Evolutionary conservation across 257 asterid species (phyloP), one percentile per base, ranked within the genome.

Genomic region (Lantana camara): DNA sequence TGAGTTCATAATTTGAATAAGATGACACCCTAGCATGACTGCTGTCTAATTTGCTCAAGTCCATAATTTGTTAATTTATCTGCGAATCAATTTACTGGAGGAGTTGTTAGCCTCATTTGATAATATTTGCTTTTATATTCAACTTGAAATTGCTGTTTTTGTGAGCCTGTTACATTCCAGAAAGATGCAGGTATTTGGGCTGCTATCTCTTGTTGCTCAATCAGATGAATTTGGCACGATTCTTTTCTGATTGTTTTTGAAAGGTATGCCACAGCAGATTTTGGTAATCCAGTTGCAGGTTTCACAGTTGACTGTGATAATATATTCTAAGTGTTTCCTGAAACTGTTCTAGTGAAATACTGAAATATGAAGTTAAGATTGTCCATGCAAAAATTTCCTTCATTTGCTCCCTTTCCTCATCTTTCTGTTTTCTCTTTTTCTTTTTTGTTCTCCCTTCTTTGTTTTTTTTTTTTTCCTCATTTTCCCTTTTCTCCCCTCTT

Each of bases 181-280:
- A 73, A 77, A 83, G 79, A 58, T 88, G 89, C 91, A 85, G 91
- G 91, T 83, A 30, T 60, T 38, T 50, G 55, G 69, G 85, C 89
- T 60, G 91, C 77, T 62, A 47, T 71, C 47, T 75, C 80, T 48
- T 74, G 88, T 86, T 75, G 80, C 85, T 72, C 77, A 64, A 38
- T 73, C 82, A 62, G 86, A 78, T 79, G 87, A 77, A 59, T 81
- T 38, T 82, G 86, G 72, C 79, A 67, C 57, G 70, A 80, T 82
- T 74, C 60, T 79, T 56, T 63, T 77, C 81, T 80, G 77, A 70
- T 77, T 62, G 29, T 73, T 53, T 70, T 49, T 65, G 42, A 71
- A 75, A 81, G 91, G 94, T 81, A 81, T 81, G 94, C 84, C 21
- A 24, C 53, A 42, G 63, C 59, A 53, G 73, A 60, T 58, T 66